Base-by-base conservation (phyloP, 139 green algal genomes). In the Chlamydomonas schloesseri region DNA sequence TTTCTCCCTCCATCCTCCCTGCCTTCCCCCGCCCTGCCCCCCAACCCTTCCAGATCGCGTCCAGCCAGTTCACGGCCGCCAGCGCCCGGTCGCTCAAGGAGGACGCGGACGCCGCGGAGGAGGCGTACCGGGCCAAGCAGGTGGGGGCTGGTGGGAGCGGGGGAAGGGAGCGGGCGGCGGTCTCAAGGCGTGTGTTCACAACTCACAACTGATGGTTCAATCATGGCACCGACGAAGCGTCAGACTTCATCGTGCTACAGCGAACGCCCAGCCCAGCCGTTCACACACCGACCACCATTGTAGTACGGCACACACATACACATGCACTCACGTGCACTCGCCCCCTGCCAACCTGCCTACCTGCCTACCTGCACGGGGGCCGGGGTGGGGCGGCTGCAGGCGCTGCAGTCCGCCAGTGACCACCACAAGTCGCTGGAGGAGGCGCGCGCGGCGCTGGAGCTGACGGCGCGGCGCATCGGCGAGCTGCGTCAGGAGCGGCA, bases 401-500 rank as follows among this genome's bases (percentile, higher is more conserved):
- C 67, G 10, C 67, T 78, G 67, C 47, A 77, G 80, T 23, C 20
- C 21, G 6, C 37, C 47, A 86, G 80, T 50, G 50, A 57, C 10
- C 17, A 36, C 10, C 28, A 15, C 21, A 47, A 47, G 17, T 21
- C 68, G 79, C 1, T 73, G n/a, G 65, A 75, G 24, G 65, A 42
- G 36, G 65, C 64, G 11, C 80, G 64, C 18, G 29, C 0, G 33
- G 60, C 47, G 37, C 36, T 73, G 76, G 76, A 83, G 37, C 24
- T 9, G 14, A 18, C 29, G 8, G 76, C 36, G 0, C 76, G 76
- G 26, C 76, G 76, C 60, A 85, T 85, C 47, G 23, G 5, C 4
- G 79, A 85, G 79, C 79, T 85, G 65, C 53, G 65, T 18, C 3
- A 14, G 79, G 80, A 71, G 74, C 50, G 75, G 47, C 55, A 85